These are phyloP conservation scores for Penicillium sp. DNA, from an alignment of 2,329 filamentous ascomycete genomes.

Conservation along the genomic window DNA sequence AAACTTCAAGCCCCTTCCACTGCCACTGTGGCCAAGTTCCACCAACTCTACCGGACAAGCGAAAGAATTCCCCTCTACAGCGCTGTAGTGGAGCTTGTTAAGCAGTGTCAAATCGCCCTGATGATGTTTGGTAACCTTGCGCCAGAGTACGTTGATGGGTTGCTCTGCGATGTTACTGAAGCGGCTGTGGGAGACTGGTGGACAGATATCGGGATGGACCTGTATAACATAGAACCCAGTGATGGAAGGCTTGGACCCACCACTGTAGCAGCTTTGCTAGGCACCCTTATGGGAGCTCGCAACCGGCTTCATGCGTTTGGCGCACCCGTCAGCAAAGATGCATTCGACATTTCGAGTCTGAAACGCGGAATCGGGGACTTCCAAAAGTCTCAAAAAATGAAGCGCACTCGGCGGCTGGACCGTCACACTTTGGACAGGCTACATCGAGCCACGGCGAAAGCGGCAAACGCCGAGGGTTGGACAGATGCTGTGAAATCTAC, in stretches of 20 bases:
- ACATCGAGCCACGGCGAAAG: slow-evolving; percentile 85
- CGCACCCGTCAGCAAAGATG: slow-evolving; percentile 85
- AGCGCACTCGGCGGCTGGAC: slow-evolving; percentile 78
- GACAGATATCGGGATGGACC: slow-evolving; percentile 88
- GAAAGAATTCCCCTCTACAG: slow-evolving; percentile 78
- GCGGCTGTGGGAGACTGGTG: slow-evolving; percentile 92
- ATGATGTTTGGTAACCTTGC: slow-evolving; percentile 86
- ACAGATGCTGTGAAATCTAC: slow-evolving; percentile 93
- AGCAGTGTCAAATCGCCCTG: slow-evolving; percentile 86
- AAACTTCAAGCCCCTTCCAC: slow-evolving; percentile 77
- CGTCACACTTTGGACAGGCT: slow-evolving; percentile 80
- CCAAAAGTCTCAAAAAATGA: slow-evolving; percentile 84
- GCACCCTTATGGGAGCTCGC: slow-evolving; percentile 84
- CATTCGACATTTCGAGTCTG: slow-evolving; percentile 81
- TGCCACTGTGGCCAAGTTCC: slow-evolving; percentile 87
- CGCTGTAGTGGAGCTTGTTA: slow-evolving; percentile 85
- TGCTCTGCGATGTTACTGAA: slow-evolving; percentile 93
- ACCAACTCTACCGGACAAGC: slow-evolving; percentile 85
- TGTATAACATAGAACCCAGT: slow-evolving; percentile 89
- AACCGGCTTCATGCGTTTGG: slow-evolving; percentile 86
- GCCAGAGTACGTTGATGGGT: slow-evolving; percentile 86
- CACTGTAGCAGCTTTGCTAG: slow-evolving; percentile 84
- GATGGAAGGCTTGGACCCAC: slow-evolving; percentile 93
- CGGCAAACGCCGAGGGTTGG: slow-evolving; percentile 87
- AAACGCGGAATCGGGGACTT: slow-evolving; percentile 87